Percentiles rank a stretch among this genome's conserved stretches.
Evolutionary conservation across 176 grass and related monocot genomes (phyloP).

Genomic region (Oryza rufipogon): DNA sequence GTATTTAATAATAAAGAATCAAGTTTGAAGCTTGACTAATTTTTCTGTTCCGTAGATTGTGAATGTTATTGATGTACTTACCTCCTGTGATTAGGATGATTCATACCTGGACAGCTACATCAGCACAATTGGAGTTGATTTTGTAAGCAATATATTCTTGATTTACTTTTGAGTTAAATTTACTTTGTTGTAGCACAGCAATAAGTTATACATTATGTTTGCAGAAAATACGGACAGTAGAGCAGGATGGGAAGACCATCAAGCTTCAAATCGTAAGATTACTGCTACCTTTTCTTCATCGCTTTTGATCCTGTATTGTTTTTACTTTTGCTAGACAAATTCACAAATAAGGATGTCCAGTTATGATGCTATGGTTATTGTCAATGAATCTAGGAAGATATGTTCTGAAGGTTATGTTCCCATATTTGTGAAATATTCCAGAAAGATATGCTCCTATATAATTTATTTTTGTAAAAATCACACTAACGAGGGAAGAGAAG

Average conservation of each 20-base stretch:
- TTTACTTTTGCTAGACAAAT: no score
- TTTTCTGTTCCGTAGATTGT: neutral
- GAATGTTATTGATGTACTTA: conserved; percentile 19
- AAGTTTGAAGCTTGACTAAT: neutral
- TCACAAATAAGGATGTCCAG: neutral
- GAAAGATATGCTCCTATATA: no score
- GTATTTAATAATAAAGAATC: no score
- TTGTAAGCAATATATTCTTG: conserved; percentile 51
- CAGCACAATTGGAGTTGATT: conserved; percentile 89
- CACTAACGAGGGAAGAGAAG: no score
- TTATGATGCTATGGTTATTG: neutral
- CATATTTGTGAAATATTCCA: no score
- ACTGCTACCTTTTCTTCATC: neutral
- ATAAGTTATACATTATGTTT: conserved; percentile 35
- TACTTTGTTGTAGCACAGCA: neutral
- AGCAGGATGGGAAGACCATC: conserved; percentile 82
- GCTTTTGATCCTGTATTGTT: no score
- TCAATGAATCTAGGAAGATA: no score
- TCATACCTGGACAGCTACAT: conserved; percentile 91
- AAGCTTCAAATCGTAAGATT: conserved; percentile 82
- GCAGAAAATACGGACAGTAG: conserved; percentile 83
- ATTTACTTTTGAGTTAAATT: conserved; percentile 9
- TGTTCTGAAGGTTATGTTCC: no score
- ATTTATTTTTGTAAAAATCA: no score
- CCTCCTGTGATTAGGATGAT: conserved; percentile 59